These are phyloP conservation scores for Phytophthora pisi DNA, from an alignment of 352 stramenopile species.

Conservation along the genomic window DNA sequence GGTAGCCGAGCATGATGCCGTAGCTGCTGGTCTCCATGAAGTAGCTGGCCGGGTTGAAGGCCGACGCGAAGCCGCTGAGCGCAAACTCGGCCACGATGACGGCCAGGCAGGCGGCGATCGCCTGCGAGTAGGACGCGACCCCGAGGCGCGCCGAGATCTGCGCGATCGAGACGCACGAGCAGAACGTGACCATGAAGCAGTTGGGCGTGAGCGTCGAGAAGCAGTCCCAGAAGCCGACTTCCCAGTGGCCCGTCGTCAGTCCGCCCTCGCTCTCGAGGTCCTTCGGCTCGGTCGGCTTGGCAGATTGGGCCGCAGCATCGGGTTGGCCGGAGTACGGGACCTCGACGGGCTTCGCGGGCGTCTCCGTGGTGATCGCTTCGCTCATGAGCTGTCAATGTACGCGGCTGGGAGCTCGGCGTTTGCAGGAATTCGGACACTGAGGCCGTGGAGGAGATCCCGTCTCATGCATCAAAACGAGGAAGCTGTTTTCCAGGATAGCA, in stretches of 20 bases:
- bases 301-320: constrained; percentile 3
- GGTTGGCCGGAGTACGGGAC: constrained; percentile 25
- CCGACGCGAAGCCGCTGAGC: constrained; percentile 18
- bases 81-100: constrained; percentile 29
- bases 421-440: constrained; percentile 30
- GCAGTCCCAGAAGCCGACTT: constrained; percentile 48
- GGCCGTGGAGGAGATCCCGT: background rate
- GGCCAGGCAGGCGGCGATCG: constrained; percentile 31
- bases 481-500: background rate
- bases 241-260: constrained; percentile 27
- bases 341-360: constrained; percentile 16
- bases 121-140: constrained; percentile 39
- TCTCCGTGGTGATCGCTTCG: constrained; percentile 25
- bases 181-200: constrained; percentile 48
- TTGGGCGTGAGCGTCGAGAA: constrained; percentile 53
- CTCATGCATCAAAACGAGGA: background rate
- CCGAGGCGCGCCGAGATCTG: constrained; percentile 48
- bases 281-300: constrained; percentile 5
- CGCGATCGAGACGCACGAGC: constrained; percentile 51
- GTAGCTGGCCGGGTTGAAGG: constrained; percentile 16
- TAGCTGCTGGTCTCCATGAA: constrained; percentile 22
- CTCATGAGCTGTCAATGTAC: constrained; percentile 7
- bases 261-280: constrained; percentile 29
- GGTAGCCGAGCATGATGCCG: constrained; percentile 22
- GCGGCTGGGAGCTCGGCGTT: constrained; percentile 1